Evolutionary conservation across 2,329 filamentous ascomycete species (phyloP), one percentile per base, ranked within the genome.

Genomic region (Ceratocystis ficicola): DNA sequence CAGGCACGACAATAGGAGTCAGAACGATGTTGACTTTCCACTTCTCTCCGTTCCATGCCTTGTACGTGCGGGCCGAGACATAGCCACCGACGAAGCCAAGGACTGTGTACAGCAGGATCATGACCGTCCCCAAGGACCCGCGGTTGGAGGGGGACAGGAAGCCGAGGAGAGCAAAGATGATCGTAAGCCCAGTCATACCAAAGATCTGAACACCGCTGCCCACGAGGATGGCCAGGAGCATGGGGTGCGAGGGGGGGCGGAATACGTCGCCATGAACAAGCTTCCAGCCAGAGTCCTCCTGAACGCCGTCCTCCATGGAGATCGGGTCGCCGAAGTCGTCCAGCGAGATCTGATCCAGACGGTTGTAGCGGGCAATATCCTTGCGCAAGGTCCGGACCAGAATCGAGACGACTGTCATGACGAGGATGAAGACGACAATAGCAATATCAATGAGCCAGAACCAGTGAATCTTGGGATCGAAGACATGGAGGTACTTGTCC

Each of bases 221-320:
- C 52, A 96, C 82, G 69, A 99, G 81, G 5, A 99, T 81, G 66
- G 92, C 92, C 22, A 99, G 81, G 15, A 96, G 79, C 32, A 99
- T 81, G 1, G 92, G 89, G 68, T 89, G 86, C 69, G 86, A 84
- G 2, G 94, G 94, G 10, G 87, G 86, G 66, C 94, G 88, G 81
- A 99, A 99, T 41, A 97, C 93, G 74, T 99, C 94, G 65, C 94
- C 94, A 72, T 99, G 94, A 0, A 99, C 92, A 61, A 99, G 79
- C 77, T 99, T 99, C 94, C 94, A 99, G 68, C 94, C 94, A 8
- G 92, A 96, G 75, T 99, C 94, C 73, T 99, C 94, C 75, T 96
- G 92, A 0, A 97, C 89, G 44, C 92, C 93, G 70, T 95, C 90
- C 70, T 96, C 93, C 5, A 91, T 80, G 8, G 82, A 86, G 48